Evolutionary conservation across 257 asterid genomes (phyloP).

Genomic region (Mitragyna speciosa): DNA sequence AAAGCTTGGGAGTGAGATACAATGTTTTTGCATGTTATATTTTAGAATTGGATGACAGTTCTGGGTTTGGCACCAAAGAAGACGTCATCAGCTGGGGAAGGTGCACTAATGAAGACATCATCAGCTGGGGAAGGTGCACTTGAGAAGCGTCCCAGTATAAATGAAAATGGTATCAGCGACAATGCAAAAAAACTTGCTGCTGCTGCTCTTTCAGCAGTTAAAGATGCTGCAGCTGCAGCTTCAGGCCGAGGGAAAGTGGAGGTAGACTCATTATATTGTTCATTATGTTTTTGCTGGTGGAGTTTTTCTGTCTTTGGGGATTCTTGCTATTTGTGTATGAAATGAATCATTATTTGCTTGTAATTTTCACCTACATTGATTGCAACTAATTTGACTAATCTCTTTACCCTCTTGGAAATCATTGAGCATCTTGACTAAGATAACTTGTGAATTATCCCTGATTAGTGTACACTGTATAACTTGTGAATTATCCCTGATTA

Average conservation of each 20-base stretch:
- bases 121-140: slow-evolving; percentile 35
- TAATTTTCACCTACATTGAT: background rate
- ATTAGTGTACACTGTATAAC: background rate
- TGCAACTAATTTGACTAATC: background rate
- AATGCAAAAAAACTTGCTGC: slow-evolving; percentile 83
- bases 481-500: background rate
- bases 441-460: background rate
- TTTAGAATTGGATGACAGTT: slow-evolving; percentile 77
- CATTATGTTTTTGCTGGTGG: slow-evolving; percentile 14
- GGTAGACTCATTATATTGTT: slow-evolving; percentile 39
- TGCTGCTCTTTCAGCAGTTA: slow-evolving; percentile 91
- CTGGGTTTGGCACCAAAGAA: slow-evolving; percentile 74
- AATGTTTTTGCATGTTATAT: slow-evolving; percentile 2
- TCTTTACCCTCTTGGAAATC: background rate
- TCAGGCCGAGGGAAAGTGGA: slow-evolving; percentile 75
- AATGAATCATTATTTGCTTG: background rate
- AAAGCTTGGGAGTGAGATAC: slow-evolving; percentile 13
- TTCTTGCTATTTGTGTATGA: background rate
- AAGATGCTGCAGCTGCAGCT: slow-evolving; percentile 44
- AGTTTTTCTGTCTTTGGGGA: background rate
- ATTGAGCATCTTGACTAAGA: background rate
- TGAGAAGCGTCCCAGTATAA: slow-evolving; percentile 29
- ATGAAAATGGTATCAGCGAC: slow-evolving; percentile 42
- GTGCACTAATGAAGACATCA: slow-evolving; percentile 59
- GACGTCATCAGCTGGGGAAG: slow-evolving; percentile 36